Percentiles rank a stretch among this genome's conserved stretches.
Evolutionary conservation across 768 basidiomycete genomes (phyloP).

Genomic region (Tubosaeta brunneosetosa): DNA sequence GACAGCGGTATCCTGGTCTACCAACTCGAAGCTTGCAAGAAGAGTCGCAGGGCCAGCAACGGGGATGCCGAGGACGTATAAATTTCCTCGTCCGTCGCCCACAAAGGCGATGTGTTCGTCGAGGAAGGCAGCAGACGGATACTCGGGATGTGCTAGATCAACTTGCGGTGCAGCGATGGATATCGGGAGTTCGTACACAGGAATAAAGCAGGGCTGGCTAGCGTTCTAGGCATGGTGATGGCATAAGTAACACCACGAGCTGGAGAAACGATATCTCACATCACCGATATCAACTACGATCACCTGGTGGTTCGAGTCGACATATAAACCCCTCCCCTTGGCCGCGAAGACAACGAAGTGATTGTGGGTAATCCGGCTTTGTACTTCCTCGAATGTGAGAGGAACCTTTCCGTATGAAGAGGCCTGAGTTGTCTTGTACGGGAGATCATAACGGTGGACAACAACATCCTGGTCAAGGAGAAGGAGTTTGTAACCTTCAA

Average conservation of each 20-base stretch:
- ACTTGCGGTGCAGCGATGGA: conserved; percentile 41
- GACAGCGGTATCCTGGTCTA: conserved; percentile 12
- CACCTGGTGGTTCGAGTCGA: conserved; percentile 61
- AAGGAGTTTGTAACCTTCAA: conserved; percentile 79
- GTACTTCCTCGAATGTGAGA: conserved; percentile 76
- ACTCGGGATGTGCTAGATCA: conserved; percentile 53
- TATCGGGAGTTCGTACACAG: conserved; percentile 57
- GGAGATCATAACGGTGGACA: conserved; percentile 46
- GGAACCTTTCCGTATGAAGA: conserved; percentile 57
- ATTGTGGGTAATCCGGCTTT: conserved; percentile 80
- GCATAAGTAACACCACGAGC: conserved; percentile 1
- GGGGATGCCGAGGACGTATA: conserved; percentile 55
- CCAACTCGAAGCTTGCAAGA: conserved; percentile 50
- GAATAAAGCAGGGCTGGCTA: conserved; percentile 46
- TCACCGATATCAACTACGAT: conserved; percentile 52
- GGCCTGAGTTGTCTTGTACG: conserved; percentile 42
- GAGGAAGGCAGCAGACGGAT: conserved; percentile 66
- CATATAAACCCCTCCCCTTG: conserved; percentile 52
- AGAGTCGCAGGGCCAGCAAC: conserved; percentile 38
- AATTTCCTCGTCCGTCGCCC: conserved; percentile 64
- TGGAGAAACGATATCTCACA: conserved; percentile 40
- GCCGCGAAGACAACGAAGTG: conserved; percentile 55
- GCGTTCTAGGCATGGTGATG: conserved; percentile 39
- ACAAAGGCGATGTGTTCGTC: conserved; percentile 47
- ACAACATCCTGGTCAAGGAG: conserved; percentile 57